Base-by-base conservation (phyloP, 1,284 basidiomycete species). In the Pascua guehoae region DNA sequence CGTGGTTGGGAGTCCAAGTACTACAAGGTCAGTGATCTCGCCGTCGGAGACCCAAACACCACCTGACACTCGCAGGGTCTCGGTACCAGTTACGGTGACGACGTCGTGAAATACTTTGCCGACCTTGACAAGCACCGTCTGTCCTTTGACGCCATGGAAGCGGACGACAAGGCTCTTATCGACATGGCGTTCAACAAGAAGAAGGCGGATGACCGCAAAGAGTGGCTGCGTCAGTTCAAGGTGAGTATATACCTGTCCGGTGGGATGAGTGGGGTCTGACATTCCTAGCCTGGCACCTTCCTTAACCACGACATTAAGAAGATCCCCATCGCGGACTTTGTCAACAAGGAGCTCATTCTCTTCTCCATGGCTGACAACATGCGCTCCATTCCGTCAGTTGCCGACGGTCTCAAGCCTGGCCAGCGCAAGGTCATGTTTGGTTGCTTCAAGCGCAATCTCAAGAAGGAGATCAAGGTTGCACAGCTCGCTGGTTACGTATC, bases 101-200 rank as follows among this genome's bases (percentile, higher is more conserved):
- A 98, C 67, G 93, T 90, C 41, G 88, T 91, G 55, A 88, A 89
- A 66, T 99, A 98, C 79, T 99, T 99, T 76, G 82, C 87, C 61
- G 84, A 89, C 67, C 91, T 98, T 84, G 83, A 83, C 70, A 94
- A 88, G 72, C 96, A 98, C 74, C 88, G 95, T 83, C 88, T 99
- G 54, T 87, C 91, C 0, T 98, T 99, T 78, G 84, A 89, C 1
- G 80, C 86, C 1, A 88, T 86, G 11, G 84, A 88, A 68, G 83
- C 87, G 0, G 92, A 88, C 2, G 96, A 98, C 67, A 86, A 85
- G 53, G 86, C 87, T 5, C 82, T 98, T 41, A 96, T 99, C 62
- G 95, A 99, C 54, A 86, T 99, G 62, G 96, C 96, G 0, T 99
- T 99, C 82, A 98, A 91, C 81, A 99, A 98, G 85, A 98, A 98